These are phyloP conservation scores for Tolypocladium inflatum DNA, from an alignment of 2,329 filamentous ascomycete genomes.

Conservation along the genomic window DNA sequence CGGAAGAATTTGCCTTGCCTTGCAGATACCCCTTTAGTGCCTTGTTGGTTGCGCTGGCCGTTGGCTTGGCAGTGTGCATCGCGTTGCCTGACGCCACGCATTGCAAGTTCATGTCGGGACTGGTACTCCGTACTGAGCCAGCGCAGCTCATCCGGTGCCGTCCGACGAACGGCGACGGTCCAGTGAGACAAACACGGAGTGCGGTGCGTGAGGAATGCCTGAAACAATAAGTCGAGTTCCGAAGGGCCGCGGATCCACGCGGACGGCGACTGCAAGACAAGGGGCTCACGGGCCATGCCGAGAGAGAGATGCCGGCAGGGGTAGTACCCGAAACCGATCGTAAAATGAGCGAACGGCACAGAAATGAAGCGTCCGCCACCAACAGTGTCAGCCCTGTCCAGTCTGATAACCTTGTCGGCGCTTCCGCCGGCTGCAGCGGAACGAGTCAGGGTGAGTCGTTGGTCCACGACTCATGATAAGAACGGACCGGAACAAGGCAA, in stretches of 20 bases:
- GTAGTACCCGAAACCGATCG: background rate
- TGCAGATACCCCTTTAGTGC: background rate
- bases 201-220: background rate
- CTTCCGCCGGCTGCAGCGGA: background rate
- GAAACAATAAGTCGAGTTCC: background rate
- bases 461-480: background rate
- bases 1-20: background rate
- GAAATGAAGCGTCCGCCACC: background rate
- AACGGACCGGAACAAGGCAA: background rate
- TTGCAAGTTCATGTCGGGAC: background rate
- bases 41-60: no score
- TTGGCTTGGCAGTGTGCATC: background rate
- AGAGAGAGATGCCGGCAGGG: background rate
- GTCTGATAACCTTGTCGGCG: background rate
- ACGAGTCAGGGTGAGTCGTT: background rate
- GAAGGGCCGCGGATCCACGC: no score
- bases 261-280: background rate
- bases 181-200: background rate
- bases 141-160: background rate
- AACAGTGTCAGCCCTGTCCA: background rate
- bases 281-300: background rate
- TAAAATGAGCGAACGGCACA: background rate
- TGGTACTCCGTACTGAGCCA: background rate
- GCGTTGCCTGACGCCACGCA: background rate
- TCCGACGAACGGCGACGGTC: background rate